A percentile compares a stretch with the other conserved stretches of the same genome.
Conservation (phyloP, 345 rosid genomes). For the Acer saccharum region DNA sequence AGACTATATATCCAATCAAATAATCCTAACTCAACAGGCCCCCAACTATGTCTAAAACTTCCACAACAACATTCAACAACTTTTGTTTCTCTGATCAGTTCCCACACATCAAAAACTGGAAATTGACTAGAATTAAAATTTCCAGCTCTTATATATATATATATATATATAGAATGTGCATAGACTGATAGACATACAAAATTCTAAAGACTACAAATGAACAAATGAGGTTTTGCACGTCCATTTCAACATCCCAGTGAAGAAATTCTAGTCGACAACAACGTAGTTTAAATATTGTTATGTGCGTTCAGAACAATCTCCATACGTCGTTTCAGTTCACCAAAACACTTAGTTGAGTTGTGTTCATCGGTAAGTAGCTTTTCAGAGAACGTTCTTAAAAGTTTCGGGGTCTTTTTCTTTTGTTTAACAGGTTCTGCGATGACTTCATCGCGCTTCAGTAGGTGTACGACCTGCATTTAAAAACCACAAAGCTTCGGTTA, state of each 20-base stretch:
- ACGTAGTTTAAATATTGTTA: background rate
- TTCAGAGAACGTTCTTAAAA: conserved; percentile 64
- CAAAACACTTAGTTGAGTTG: conserved; percentile 61
- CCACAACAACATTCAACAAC: background rate
- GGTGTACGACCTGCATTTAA: conserved; percentile 51
- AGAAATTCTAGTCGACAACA: background rate
- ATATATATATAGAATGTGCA: background rate
- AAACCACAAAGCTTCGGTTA: background rate
- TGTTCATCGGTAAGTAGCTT: conserved; percentile 72
- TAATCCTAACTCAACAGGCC: background rate
- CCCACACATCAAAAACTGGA: background rate
- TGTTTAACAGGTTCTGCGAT: conserved; percentile 38
- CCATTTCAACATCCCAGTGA: background rate
- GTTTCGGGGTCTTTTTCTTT: conserved; percentile 21
- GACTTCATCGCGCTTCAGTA: conserved; percentile 56
- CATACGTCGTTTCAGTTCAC: conserved; percentile 59
- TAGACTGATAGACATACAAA: background rate
- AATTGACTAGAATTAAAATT: background rate
- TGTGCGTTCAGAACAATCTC: conserved; percentile 45
- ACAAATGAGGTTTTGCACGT: background rate
- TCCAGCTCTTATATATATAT: background rate
- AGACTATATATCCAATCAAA: background rate
- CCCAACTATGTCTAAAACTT: conserved; percentile 3
- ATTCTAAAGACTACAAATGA: background rate
- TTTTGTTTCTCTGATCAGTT: background rate